A percentile compares a stretch with the other conserved stretches of the same genome.
Conservation (phyloP, 371 early-diverging fungal genomes). For the Syncephalastrum racemosum region DNA sequence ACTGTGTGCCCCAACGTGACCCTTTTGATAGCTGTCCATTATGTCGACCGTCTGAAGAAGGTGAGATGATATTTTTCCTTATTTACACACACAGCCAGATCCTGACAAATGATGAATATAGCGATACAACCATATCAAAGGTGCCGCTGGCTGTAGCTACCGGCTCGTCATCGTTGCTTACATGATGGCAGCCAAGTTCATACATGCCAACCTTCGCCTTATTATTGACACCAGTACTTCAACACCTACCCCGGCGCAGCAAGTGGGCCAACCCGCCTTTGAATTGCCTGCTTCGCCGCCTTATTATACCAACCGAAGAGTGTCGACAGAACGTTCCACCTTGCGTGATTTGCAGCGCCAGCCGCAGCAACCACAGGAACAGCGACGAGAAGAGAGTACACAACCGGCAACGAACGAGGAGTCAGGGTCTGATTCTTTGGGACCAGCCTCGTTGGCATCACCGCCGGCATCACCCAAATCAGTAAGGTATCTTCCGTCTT, state of each 20-base stretch:
- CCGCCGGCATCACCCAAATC: slow-evolving; percentile 29
- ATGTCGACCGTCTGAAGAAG: slow-evolving; percentile 58
- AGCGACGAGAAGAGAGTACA: neutral
- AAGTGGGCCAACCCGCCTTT: neutral
- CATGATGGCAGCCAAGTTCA: slow-evolving; percentile 58
- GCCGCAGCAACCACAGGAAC: neutral
- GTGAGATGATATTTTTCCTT: slow-evolving; percentile 18
- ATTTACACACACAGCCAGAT: neutral
- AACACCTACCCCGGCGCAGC: slow-evolving; percentile 15
- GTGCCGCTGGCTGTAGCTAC: slow-evolving; percentile 54
- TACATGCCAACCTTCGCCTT: slow-evolving; percentile 40
- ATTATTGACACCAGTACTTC: slow-evolving; percentile 28
- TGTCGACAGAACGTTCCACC: slow-evolving; percentile 17
- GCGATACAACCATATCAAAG: slow-evolving; percentile 51
- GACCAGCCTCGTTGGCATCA: slow-evolving; percentile 6
- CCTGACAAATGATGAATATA: slow-evolving; percentile 16
- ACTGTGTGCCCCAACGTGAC: slow-evolving; percentile 50
- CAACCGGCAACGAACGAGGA: neutral
- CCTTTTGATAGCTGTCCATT: slow-evolving; percentile 52
- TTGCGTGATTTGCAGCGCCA: slow-evolving; percentile 5
- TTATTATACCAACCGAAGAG: no score
- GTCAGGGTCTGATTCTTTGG: neutral
- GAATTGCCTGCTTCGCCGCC: no score
- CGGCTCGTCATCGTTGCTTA: slow-evolving; percentile 59
- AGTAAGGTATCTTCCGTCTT: neutral